Conservation (phyloP, 2,329 filamentous ascomycete species). For the Nakataea oryzae region DNA sequence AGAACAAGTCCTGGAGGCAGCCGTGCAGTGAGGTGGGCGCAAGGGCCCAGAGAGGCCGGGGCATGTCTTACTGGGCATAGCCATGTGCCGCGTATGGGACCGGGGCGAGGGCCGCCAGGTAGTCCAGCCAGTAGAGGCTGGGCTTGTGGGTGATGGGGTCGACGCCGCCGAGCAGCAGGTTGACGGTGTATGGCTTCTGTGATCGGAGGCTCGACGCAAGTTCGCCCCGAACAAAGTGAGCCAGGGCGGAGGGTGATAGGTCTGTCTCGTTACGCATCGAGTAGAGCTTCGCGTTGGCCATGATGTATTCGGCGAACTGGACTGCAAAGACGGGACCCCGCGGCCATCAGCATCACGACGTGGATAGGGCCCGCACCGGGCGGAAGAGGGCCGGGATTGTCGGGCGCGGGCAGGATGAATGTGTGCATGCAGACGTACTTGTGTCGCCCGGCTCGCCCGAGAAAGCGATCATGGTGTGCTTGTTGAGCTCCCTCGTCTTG, state of each 20-base stretch:
- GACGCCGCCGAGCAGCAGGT: slow-evolving; percentile 86
- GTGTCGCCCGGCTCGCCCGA: slow-evolving; percentile 86
- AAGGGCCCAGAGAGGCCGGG: not conserved
- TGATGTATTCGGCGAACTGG: slow-evolving; percentile 98
- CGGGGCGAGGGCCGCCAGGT: slow-evolving; percentile 78
- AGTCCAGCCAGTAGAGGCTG: slow-evolving; percentile 93
- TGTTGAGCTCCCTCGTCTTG: slow-evolving; percentile 89
- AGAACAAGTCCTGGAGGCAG: not conserved
- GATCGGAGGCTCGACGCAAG: slow-evolving; percentile 84
- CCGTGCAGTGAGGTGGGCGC: not conserved
- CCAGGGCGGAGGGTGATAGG: slow-evolving; percentile 78
- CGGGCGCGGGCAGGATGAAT: not conserved
- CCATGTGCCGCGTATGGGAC: slow-evolving; percentile 95
- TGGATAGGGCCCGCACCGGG: not conserved
- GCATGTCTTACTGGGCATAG: slow-evolving; percentile 73
- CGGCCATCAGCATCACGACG: slow-evolving; percentile 1
- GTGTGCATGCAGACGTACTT: not conserved
- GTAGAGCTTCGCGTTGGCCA: slow-evolving; percentile 96
- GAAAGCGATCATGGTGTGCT: slow-evolving; percentile 90
- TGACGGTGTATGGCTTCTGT: slow-evolving; percentile 91
- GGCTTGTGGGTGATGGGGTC: slow-evolving; percentile 88
- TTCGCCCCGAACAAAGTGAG: slow-evolving; percentile 88
- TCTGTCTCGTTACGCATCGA: slow-evolving; percentile 96
- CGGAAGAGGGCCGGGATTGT: not conserved
- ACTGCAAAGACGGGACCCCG: slow-evolving; percentile 43